phyloP scores from a whole-genome alignment of 2,329 filamentous ascomycete species.

The Byssochlamys sp. region DNA sequence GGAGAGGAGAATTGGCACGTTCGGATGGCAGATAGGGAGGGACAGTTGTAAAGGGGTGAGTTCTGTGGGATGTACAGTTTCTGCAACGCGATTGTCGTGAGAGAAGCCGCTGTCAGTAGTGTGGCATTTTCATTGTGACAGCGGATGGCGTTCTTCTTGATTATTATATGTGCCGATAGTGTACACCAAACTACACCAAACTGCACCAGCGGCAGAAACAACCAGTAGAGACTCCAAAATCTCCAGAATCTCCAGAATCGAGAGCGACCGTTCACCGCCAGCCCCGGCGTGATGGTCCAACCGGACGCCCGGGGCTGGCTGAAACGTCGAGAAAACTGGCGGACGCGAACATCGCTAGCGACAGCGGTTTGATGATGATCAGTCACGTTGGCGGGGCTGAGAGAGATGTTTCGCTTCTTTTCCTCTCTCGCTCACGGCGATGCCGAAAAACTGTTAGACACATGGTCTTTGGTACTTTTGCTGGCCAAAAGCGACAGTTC shows the following conservation, averaged over 20 bases:
- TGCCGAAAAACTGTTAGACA: background rate
- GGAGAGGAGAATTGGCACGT: background rate
- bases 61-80: background rate
- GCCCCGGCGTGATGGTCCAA: background rate
- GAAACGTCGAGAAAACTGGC: background rate
- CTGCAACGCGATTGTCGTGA: background rate
- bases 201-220: background rate
- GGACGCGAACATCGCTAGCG: background rate
- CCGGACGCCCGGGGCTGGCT: background rate
- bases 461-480: background rate
- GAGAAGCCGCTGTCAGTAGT: background rate
- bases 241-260: too few species aligned
- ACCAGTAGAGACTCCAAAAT: slow-evolving; percentile 3
- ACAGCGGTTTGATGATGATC: background rate
- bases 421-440: background rate
- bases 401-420: background rate
- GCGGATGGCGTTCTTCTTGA: background rate
- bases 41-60: background rate
- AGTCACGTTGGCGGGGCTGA: background rate
- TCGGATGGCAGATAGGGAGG: background rate
- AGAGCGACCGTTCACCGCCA: background rate
- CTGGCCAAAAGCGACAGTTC: background rate
- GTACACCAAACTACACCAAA: too few species aligned
- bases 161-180: background rate
- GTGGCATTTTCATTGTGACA: background rate